Evolutionary conservation across 306 rosid genomes (phyloP), one percentile per base, ranked within the genome.

Genomic region (Cicer judaicum): DNA sequence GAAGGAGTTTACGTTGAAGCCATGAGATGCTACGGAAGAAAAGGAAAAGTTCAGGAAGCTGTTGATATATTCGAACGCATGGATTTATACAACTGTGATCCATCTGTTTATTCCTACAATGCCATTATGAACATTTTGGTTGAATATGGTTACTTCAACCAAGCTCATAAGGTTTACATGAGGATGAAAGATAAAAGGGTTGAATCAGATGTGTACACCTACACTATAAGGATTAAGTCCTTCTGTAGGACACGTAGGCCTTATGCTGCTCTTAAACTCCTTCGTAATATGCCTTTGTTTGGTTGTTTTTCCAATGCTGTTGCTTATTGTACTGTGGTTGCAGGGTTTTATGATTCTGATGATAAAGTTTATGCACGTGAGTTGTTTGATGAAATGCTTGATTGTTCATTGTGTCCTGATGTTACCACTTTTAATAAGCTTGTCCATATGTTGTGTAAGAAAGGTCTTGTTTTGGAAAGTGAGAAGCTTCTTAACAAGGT

Each of bases 111-210:
- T 36, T 93, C 98, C 15, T 88, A 84, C 82, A 93, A 93, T 48
- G 85, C 82, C 10, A 87, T 89, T 62, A 91, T 89, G 97, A 93
- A 93, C 75, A 80, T 88, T 64, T 82, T 93, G 0, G 83, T 91
- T 50, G 93, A 91, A 81, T 80, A 52, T 15, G 86, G 89, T 7
- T 89, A 83, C 78, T 83, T 79, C 50, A 66, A 82, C 74, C 96
- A 91, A 64, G 96, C 97, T 0, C 98, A 93, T 76, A 93, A 91
- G 66, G 88, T 87, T 52, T 93, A 89, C 72, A 78, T 93, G 89
- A 85, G 89, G 48, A 93, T 93, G 98, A 83, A 65, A 72, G 91
- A 85, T 69, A 83, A 80, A 64, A 77, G 89, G 80, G 81, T 93
- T 71, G 38, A 53, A 78, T 85, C 96, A 8, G 98, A 93, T 84